phyloP scores from a whole-genome alignment of 352 stramenopile genomes.

The Elongisporangium senticosum region DNA sequence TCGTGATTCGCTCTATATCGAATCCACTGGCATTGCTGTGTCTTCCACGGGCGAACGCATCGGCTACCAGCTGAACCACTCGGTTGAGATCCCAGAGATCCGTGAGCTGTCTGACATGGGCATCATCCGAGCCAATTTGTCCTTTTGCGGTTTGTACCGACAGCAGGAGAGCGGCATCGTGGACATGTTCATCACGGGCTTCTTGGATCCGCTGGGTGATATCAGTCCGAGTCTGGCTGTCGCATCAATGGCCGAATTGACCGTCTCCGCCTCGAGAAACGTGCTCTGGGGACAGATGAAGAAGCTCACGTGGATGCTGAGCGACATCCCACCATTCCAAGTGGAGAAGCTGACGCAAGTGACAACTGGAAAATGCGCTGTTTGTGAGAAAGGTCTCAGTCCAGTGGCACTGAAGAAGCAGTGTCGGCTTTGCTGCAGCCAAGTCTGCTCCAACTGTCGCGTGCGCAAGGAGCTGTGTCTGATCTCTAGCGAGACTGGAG shows the following conservation, averaged over 20 bases:
- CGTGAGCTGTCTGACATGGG: conserved; percentile 26
- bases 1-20: conserved; percentile 54
- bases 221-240: conserved; percentile 26
- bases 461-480: too few species aligned
- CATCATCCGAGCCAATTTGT: conserved; percentile 29
- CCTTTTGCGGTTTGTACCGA: conserved; percentile 24
- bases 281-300: conserved; percentile 36
- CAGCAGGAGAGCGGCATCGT: conserved; percentile 16
- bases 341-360: too few species aligned
- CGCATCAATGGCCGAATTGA: conserved; percentile 18
- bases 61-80: conserved; percentile 60
- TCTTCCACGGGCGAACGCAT: conserved; percentile 32
- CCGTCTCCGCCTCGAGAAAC: conserved; percentile 31
- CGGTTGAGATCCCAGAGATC: conserved; percentile 35
- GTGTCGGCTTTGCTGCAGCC: too few species aligned
- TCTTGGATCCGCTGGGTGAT: conserved; percentile 30
- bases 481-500: too few species aligned
- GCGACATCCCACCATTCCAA: conserved; percentile 5
- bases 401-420: too few species aligned
- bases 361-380: not conserved
- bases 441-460: too few species aligned
- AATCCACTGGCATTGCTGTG: conserved; percentile 37
- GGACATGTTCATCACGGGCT: conserved; percentile 32
- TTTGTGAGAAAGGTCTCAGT: too few species aligned
- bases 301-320: conserved; percentile 33